These are phyloP conservation scores for Hamamelis virginiana DNA, from an alignment of 164 flowering plant species.

Conservation along the genomic window DNA sequence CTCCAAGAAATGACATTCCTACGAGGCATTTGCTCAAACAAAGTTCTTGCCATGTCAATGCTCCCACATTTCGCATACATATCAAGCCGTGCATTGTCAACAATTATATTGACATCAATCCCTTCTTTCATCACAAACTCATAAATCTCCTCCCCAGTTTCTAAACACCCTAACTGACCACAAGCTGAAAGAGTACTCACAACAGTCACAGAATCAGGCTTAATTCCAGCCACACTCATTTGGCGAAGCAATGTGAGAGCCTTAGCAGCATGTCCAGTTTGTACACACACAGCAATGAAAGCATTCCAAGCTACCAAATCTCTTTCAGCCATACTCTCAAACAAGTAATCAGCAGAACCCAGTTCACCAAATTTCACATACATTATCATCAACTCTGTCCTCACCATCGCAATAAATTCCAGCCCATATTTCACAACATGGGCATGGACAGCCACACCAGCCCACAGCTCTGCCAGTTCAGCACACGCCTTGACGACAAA, in stretches of 20 bases:
- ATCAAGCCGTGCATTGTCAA: conserved; percentile 39
- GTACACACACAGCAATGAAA: conserved; percentile 36
- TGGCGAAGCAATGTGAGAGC: conserved; percentile 28
- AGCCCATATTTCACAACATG: conserved; percentile 37
- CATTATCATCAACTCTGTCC: conserved; percentile 41
- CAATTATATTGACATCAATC: conserved; percentile 29
- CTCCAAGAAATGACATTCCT: conserved; percentile 50
- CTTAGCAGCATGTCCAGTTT: conserved; percentile 33
- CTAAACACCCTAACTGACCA: conserved; percentile 38
- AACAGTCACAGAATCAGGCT: conserved; percentile 34
- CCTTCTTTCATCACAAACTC: conserved; percentile 14
- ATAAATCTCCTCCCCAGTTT: conserved; percentile 32
- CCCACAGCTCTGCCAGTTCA: conserved; percentile 14
- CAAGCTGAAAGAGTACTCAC: conserved; percentile 39
- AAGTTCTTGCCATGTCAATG: conserved; percentile 25
- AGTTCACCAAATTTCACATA: conserved; percentile 34
- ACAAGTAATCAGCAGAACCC: conserved; percentile 34
- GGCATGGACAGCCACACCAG: conserved; percentile 28
- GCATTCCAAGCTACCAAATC: conserved; percentile 55
- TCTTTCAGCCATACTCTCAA: conserved; percentile 27
- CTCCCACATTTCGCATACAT: conserved; percentile 43
- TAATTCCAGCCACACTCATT: conserved; percentile 27
- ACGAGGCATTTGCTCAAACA: conserved; percentile 33
- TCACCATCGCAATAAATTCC: conserved; percentile 32
- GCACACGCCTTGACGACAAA: conserved; percentile 41